phyloP scores from a whole-genome alignment of 2,329 filamentous ascomycete genomes.

The Biscogniauxia mediterranea region DNA sequence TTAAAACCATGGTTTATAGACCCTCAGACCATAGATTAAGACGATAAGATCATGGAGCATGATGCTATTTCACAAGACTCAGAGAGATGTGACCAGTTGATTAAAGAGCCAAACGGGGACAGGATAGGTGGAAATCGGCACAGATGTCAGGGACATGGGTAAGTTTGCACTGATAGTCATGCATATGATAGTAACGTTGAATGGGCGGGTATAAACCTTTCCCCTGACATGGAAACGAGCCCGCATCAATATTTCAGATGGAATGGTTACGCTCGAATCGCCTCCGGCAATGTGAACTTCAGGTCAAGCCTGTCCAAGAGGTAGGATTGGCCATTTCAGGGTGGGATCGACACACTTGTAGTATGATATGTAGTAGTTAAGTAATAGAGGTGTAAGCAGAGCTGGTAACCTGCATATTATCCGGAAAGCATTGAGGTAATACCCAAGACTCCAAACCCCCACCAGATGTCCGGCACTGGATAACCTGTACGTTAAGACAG shows the following conservation, averaged over 20 bases:
- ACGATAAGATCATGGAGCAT: background rate
- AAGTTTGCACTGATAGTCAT: background rate
- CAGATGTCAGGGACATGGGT: constrained; percentile 21
- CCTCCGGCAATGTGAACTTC: constrained; percentile 22
- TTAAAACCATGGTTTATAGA: background rate
- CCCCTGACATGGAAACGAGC: constrained; percentile 22
- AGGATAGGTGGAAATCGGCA: constrained; percentile 17
- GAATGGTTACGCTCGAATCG: constrained; percentile 23
- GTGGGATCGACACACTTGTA: background rate
- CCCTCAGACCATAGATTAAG: background rate
- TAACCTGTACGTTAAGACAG: background rate
- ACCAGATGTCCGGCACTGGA: background rate
- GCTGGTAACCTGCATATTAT: background rate
- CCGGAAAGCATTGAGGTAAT: background rate
- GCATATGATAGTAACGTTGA: constrained; percentile 16
- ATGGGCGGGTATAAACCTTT: constrained; percentile 10
- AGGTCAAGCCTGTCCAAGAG: constrained; percentile 14
- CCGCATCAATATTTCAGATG: constrained; percentile 19
- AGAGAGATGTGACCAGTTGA: constrained; percentile 13
- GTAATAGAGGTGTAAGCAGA: background rate
- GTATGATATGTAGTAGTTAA: constrained; percentile 1
- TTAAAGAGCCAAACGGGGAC: constrained; percentile 16
- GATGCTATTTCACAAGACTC: background rate
- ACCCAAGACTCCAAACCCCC: background rate
- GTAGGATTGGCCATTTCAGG: constrained; percentile 10